A percentile compares a stretch with the other conserved stretches of the same genome.
Evolutionary conservation across 441 rosid species (phyloP).

Genomic region (Manihot esculenta): DNA sequence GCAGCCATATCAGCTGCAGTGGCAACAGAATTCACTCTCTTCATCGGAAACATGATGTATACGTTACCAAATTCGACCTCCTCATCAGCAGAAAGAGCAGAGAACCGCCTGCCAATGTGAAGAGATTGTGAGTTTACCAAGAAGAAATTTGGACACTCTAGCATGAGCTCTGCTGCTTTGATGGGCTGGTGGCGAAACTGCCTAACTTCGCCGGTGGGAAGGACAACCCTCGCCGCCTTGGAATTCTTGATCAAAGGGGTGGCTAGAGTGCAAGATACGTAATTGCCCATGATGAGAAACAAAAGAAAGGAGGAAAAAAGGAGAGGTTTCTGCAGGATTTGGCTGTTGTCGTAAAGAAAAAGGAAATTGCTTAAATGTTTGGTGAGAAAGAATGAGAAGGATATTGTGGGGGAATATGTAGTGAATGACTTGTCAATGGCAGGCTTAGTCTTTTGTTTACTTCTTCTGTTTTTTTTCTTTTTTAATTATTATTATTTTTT

Average conservation of each 20-base stretch:
- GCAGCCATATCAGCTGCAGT: conserved; percentile 50
- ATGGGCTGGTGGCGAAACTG: conserved; percentile 40
- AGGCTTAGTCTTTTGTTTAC: background rate
- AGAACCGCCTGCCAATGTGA: conserved; percentile 53
- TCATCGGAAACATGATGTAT: conserved; percentile 61
- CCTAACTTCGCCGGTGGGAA: conserved; percentile 55
- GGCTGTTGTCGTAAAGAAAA: background rate
- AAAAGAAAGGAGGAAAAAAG: background rate
- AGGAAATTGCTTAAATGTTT: background rate
- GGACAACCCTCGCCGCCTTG: conserved; percentile 43
- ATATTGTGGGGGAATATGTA: background rate
- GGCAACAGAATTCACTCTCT: conserved; percentile 42
- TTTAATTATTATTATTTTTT: too few relatives aligned
- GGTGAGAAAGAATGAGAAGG: background rate
- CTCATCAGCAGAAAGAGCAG: conserved; percentile 56
- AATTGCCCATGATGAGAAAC: conserved; percentile 50
- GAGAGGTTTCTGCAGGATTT: background rate
- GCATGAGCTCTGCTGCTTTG: conserved; percentile 65
- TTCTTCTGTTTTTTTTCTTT: too few relatives aligned
- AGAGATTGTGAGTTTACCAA: conserved; percentile 47
- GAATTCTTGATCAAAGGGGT: conserved; percentile 37
- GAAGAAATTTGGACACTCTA: conserved; percentile 58
- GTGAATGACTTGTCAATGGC: background rate
- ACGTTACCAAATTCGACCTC: conserved; percentile 58
- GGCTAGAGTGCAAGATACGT: conserved; percentile 46